A percentile compares a stretch with the other conserved stretches of the same genome.
Conservation (phyloP, 192 early-diverging fungal genomes). For the Coemansia nantahalensis region DNA sequence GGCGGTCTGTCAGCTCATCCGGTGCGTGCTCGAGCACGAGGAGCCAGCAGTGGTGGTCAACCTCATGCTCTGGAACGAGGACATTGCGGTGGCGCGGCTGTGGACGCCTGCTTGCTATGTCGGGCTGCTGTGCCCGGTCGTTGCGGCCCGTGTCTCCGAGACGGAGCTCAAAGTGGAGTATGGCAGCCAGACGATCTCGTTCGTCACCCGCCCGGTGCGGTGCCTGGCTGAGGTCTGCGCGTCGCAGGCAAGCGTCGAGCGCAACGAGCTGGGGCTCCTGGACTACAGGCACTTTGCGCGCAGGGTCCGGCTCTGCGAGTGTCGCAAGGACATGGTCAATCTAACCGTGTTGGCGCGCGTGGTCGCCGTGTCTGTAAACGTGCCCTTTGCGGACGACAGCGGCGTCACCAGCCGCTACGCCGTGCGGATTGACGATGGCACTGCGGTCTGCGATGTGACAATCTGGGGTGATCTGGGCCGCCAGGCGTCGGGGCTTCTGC, state of each 20-base stretch:
- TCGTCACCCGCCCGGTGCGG: conserved; percentile 13
- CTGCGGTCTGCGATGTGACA: conserved; percentile 36
- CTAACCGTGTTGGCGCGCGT: conserved; percentile 40
- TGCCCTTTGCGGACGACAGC: conserved; percentile 12
- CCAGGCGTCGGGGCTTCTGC: conserved; percentile 24
- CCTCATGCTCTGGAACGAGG: conserved; percentile 29
- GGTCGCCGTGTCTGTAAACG: conserved; percentile 39
- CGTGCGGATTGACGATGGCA: conserved; percentile 34
- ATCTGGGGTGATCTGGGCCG: conserved; percentile 37
- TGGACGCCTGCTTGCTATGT: conserved; percentile 31
- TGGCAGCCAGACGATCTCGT: conserved; percentile 43
- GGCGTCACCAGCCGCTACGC: conserved; percentile 23
- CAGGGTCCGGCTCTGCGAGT: conserved; percentile 23
- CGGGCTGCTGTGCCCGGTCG: conserved; percentile 29
- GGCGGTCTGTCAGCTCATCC: conserved; percentile 1
- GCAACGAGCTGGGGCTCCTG: conserved; percentile 30
- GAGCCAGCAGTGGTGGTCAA: conserved; percentile 9
- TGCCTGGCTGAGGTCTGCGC: not conserved
- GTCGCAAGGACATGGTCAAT: conserved; percentile 24
- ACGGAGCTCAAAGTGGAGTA: conserved; percentile 13
- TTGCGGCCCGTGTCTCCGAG: conserved; percentile 1
- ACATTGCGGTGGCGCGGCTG: conserved; percentile 17
- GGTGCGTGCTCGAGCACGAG: conserved; percentile 25
- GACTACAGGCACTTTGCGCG: conserved; percentile 38
- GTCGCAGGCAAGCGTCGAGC: conserved; percentile 23